A percentile compares a stretch with the other conserved stretches of the same genome.
These are phyloP conservation scores for Fraxinus greggii DNA, from an alignment of 305 asterid genomes.

Conservation along the genomic window DNA sequence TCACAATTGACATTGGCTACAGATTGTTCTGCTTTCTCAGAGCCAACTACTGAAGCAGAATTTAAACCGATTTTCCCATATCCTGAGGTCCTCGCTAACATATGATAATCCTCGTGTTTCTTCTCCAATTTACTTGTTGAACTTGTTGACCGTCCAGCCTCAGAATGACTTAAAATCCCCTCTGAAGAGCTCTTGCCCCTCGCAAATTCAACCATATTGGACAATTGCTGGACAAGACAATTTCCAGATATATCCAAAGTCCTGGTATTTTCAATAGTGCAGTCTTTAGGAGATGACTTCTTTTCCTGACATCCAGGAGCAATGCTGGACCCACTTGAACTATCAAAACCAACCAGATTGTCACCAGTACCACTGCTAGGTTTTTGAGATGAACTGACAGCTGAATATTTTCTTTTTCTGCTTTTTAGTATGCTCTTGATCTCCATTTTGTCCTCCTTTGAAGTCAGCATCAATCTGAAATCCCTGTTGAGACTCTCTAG, in stretches of 20 bases:
- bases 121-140: not conserved
- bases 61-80: not conserved
- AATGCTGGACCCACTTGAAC: not conserved
- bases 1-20: not conserved
- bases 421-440: not conserved
- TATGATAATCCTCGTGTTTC: not conserved
- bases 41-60: not conserved
- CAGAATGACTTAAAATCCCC: not conserved
- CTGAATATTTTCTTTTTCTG: not conserved
- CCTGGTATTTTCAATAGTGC: not conserved
- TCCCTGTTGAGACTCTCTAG: not conserved
- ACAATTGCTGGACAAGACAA: not conserved
- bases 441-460: slow-evolving; percentile 3
- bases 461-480: not conserved
- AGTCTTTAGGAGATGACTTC: not conserved
- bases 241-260: not conserved
- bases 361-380: not conserved
- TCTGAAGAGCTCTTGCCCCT: not conserved
- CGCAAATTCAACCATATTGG: not conserved
- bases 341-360: not conserved
- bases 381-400: not conserved
- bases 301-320: not conserved
- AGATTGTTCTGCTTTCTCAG: not conserved
- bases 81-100: not conserved
- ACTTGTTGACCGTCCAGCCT: not conserved